A percentile compares a stretch with the other conserved stretches of the same genome.
Evolutionary conservation across 2,329 filamentous ascomycete genomes (phyloP).

Genomic region (Cordyceps cateniannulata): DNA sequence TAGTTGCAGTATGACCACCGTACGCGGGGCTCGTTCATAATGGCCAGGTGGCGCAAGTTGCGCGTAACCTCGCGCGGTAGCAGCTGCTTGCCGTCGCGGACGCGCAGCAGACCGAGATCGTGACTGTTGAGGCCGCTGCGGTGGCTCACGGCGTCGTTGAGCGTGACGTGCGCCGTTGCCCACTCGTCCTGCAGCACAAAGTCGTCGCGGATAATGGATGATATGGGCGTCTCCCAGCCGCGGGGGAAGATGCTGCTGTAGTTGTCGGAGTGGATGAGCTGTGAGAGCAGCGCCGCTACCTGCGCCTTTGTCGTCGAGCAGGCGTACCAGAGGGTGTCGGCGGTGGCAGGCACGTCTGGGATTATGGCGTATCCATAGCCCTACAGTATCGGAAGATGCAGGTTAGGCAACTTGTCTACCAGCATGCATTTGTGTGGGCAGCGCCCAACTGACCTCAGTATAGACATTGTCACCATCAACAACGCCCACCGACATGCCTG

Average conservation of each 20-base stretch:
- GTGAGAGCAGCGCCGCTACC: not conserved
- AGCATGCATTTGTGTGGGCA: too few relatives aligned
- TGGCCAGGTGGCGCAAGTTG: slow-evolving; percentile 33
- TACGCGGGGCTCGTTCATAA: slow-evolving; percentile 33
- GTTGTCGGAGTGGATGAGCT: not conserved
- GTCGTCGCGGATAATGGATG: slow-evolving; percentile 41
- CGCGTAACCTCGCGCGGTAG: not conserved
- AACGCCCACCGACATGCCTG: not conserved
- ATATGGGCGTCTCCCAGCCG: slow-evolving; percentile 42
- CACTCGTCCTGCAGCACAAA: slow-evolving; percentile 42
- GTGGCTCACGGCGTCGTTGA: slow-evolving; percentile 49
- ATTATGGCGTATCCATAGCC: not conserved
- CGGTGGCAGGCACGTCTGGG: not conserved
- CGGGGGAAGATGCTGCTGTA: not conserved
- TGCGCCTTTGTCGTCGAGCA: slow-evolving; percentile 1
- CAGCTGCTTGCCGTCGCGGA: not conserved
- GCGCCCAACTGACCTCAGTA: not conserved
- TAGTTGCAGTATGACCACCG: slow-evolving; percentile 39
- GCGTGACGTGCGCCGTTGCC: slow-evolving; percentile 41
- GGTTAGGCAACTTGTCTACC: too few relatives aligned
- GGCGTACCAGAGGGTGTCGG: not conserved
- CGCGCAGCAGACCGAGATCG: not conserved
- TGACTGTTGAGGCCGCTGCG: slow-evolving; percentile 32
- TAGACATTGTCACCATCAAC: not conserved
- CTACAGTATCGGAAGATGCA: not conserved